Percentiles rank a stretch among this genome's conserved stretches.
Conservation (phyloP, 257 asterid genomes). For the Solanum lycopersicoides region DNA sequence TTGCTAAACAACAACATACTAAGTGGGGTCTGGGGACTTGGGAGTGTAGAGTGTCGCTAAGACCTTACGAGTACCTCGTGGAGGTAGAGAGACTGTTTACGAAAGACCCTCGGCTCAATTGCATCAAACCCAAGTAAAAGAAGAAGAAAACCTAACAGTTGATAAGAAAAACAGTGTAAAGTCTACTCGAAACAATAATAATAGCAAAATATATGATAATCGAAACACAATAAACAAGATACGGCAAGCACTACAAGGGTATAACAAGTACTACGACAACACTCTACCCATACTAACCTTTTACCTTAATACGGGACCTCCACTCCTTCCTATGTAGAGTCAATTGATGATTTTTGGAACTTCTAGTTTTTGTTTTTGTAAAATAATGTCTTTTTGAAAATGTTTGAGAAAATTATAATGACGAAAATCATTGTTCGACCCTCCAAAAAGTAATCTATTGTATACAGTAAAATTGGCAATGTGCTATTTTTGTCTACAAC, state of each 20-base stretch:
- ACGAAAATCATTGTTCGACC: not conserved
- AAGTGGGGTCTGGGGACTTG: not conserved
- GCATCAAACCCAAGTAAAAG: not conserved
- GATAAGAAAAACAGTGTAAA: not conserved
- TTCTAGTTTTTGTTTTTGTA: not conserved
- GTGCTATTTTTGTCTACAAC: not conserved
- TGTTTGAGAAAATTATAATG: not conserved
- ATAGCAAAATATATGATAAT: not conserved
- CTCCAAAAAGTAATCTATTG: not conserved
- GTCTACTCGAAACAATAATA: not conserved
- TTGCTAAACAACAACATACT: not conserved
- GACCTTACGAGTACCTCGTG: not conserved
- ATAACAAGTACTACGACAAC: not conserved
- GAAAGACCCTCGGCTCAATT: not conserved
- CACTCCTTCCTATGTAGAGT: not conserved
- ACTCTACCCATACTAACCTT: not conserved
- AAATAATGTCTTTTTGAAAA: not conserved
- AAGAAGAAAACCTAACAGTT: not conserved
- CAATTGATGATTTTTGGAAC: not conserved
- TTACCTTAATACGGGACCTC: not conserved
- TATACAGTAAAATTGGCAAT: not conserved
- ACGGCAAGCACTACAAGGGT: not conserved
- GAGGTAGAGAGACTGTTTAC: not conserved
- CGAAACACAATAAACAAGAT: not conserved
- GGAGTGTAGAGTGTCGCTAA: not conserved